Base-by-base conservation (phyloP, 148 eudicot species). In the Rhododendron williamsianum region DNA sequence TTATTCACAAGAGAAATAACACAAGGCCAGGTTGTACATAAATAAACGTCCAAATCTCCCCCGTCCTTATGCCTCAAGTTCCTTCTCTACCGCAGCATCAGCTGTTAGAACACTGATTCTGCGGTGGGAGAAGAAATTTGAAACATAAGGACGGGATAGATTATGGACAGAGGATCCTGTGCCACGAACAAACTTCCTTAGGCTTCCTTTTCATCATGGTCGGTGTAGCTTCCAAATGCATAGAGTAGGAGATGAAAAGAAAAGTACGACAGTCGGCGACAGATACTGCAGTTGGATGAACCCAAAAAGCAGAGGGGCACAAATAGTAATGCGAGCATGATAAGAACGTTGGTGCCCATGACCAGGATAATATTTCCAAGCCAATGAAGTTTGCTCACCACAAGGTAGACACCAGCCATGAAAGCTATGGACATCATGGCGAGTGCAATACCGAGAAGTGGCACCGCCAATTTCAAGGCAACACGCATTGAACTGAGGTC, bases 341-440 rank as follows among this genome's bases (percentile, higher is more conserved):
- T 23, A 30, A 89, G 46, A 78, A 87, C 88, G 48, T 80, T 23
- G 23, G 60, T 65, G 12, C 95, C 91, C 87, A 87, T 85, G 10
- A 87, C 65, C 80, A 88, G 43, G 16, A 89, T 84, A 3, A 80
- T 74, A 80, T 85, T 86, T 3, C 89, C 87, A 21, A 93, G 89
- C 95, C 92, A 91, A 19, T 41, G 5, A 9, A 88, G 78, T 35
- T 84, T 81, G 87, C 86, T 83, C 54, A 91, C 89, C 1, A 84
- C 92, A 1, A 91, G 76, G 85, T 87, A 88, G 25, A 89, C 80
- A 21, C 89, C 93, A 25, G 88, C 90, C 90, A 88, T 85, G 85
- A 93, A 93, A 35, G 93, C 88, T 65, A 90, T 25, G 1, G 93
- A 89, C 93, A 92, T 91, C 90, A 87, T 89, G 12, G 87, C 45